Evolutionary conservation across 2,329 filamentous ascomycete species (phyloP).

Genomic region (Colletotrichum navitas): DNA sequence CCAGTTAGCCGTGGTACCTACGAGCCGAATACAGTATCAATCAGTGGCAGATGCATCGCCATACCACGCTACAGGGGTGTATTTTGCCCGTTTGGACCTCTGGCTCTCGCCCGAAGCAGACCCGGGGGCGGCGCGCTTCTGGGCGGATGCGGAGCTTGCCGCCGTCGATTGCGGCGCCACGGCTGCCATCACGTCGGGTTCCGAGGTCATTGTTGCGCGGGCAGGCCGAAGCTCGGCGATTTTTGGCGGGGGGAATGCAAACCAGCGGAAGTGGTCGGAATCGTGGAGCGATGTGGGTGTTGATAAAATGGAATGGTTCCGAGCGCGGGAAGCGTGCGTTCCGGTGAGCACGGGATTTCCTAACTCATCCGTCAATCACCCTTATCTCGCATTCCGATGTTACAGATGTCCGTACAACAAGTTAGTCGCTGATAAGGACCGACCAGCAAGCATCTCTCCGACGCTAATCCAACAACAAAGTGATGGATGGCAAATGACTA

Average conservation of each 20-base stretch:
- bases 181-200: slow-evolving; percentile 14
- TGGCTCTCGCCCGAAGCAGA: slow-evolving; percentile 26
- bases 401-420: too few species aligned
- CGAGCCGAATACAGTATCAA: neutral
- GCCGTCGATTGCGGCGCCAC: slow-evolving; percentile 22
- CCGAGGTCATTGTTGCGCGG: slow-evolving; percentile 20
- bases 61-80: slow-evolving; percentile 55
- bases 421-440: neutral
- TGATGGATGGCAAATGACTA: neutral
- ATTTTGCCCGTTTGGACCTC: slow-evolving; percentile 51
- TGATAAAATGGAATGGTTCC: slow-evolving; percentile 20
- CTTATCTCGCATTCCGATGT: neutral
- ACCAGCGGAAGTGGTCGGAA: slow-evolving; percentile 30
- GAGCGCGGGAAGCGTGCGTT: slow-evolving; percentile 8
- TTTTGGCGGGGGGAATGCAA: neutral
- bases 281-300: neutral
- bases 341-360: slow-evolving; percentile 2
- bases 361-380: neutral
- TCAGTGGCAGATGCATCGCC: neutral
- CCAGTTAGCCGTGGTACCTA: neutral
- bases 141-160: slow-evolving; percentile 30
- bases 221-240: too few species aligned
- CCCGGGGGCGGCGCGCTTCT: slow-evolving; percentile 33
- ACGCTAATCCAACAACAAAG: neutral
- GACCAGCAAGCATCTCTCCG: neutral